These are phyloP conservation scores for Phialophora macrospora DNA, from an alignment of 2,329 filamentous ascomycete genomes.

Conservation along the genomic window DNA sequence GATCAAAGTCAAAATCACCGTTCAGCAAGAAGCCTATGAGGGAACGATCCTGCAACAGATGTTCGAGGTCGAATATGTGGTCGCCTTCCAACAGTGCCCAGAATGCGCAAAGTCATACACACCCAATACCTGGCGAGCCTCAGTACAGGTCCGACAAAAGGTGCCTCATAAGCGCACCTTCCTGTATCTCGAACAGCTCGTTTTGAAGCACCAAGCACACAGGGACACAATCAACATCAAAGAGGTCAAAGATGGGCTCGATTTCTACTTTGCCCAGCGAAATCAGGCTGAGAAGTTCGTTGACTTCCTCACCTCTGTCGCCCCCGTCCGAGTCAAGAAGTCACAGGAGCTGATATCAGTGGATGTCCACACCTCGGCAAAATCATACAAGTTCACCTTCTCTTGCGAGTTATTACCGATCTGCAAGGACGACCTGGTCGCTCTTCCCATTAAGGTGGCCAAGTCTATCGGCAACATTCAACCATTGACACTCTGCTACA, in stretches of 20 bases:
- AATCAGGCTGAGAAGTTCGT: slow-evolving; percentile 93
- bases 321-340: slow-evolving; percentile 78
- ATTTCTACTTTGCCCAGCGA: slow-evolving; percentile 89
- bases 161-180: slow-evolving; percentile 92
- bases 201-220: slow-evolving; percentile 91
- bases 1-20: slow-evolving; percentile 92
- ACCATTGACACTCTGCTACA: slow-evolving; percentile 82
- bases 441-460: slow-evolving; percentile 84
- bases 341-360: slow-evolving; percentile 92
- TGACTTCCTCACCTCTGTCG: slow-evolving; percentile 83
- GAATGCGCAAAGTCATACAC: slow-evolving; percentile 97
- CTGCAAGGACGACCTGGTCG: slow-evolving; percentile 97
- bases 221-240: slow-evolving; percentile 97
- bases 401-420: slow-evolving; percentile 89
- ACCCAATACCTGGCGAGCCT: slow-evolving; percentile 91
- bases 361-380: slow-evolving; percentile 87
- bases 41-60: slow-evolving; percentile 82
- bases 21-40: slow-evolving; percentile 73
- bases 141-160: slow-evolving; percentile 94
- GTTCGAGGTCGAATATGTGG: slow-evolving; percentile 91
- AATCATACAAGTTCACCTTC: slow-evolving; percentile 93
- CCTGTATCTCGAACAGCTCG: slow-evolving; percentile 86
- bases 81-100: slow-evolving; percentile 89
- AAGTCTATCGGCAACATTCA: slow-evolving; percentile 86
- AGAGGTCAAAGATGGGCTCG: slow-evolving; percentile 91